Evolutionary conservation across 2,329 filamentous ascomycete genomes (phyloP).

Genomic region (Alternaria sp.): DNA sequence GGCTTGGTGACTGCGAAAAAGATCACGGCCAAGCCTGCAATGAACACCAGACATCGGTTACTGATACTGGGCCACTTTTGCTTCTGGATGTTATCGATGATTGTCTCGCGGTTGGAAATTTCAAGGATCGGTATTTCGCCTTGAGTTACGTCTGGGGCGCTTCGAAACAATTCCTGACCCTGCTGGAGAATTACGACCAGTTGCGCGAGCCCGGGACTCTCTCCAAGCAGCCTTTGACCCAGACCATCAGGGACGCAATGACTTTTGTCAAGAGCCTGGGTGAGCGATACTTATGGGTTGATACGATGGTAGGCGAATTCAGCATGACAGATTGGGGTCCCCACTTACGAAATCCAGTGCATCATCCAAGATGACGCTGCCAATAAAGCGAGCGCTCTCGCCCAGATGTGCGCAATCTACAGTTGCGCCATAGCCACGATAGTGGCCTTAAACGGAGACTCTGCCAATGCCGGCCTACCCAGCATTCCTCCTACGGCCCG

Average conservation of each 20-base stretch:
- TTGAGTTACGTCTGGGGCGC: constrained; percentile 12
- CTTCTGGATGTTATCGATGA: constrained; percentile 4
- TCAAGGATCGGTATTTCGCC: constrained; percentile 3
- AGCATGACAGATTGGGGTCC: neutral
- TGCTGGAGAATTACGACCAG: neutral
- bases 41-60: neutral
- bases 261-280: neutral
- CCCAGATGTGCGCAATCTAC: constrained; percentile 9
- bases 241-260: constrained; percentile 7
- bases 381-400: constrained; percentile 1
- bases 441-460: constrained; percentile 1
- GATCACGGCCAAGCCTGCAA: constrained; percentile 1
- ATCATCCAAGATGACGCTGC: constrained; percentile 7
- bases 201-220: neutral
- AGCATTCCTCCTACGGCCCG: constrained; percentile 2
- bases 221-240: constrained; percentile 1
- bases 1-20: constrained; percentile 2
- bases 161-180: constrained; percentile 8
- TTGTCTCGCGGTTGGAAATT: neutral
- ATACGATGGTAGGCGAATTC: constrained; percentile 1
- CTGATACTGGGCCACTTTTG: neutral
- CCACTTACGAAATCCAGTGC: neutral
- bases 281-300: constrained; percentile 10
- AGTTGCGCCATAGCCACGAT: constrained; percentile 5
- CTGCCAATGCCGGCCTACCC: constrained; percentile 1